Conservation (phyloP, 1,284 basidiomycete genomes). For the Phellopilus nigrolimitatus region DNA sequence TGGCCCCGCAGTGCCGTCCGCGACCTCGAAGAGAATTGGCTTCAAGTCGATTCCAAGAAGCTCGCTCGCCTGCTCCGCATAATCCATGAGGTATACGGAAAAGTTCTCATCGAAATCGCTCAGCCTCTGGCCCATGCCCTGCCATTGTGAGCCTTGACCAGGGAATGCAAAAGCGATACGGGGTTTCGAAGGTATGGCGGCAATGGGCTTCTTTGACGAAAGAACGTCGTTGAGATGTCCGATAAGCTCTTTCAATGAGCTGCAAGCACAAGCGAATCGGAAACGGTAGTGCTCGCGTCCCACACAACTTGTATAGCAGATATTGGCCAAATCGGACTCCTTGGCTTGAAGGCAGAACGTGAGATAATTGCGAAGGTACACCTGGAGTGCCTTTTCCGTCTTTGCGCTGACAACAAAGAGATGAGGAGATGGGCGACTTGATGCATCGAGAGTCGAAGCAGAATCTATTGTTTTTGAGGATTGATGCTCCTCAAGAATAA, state of each 20-base stretch:
- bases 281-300: slow-evolving; percentile 35
- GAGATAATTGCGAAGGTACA: slow-evolving; percentile 30
- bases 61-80: slow-evolving; percentile 26
- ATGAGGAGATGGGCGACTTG: slow-evolving; percentile 17
- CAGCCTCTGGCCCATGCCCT: slow-evolving; percentile 33
- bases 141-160: slow-evolving; percentile 35
- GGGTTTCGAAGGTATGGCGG: slow-evolving; percentile 12
- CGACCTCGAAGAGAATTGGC: slow-evolving; percentile 12
- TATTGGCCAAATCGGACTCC: slow-evolving; percentile 27
- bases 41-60: slow-evolving; percentile 2
- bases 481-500: slow-evolving; percentile 29
- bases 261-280: slow-evolving; percentile 31
- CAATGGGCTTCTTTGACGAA: slow-evolving; percentile 6
- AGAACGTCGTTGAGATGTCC: slow-evolving; percentile 27
- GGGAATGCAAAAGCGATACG: slow-evolving; percentile 32
- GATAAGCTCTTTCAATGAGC: slow-evolving; percentile 31
- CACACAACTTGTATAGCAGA: slow-evolving; percentile 34
- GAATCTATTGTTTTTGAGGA: background rate
- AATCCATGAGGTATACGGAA: slow-evolving; percentile 27
- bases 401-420: slow-evolving; percentile 34
- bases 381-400: slow-evolving; percentile 28
- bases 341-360: slow-evolving; percentile 29
- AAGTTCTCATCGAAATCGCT: slow-evolving; percentile 30
- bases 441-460: background rate
- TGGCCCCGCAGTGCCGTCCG: slow-evolving; percentile 20